These are phyloP conservation scores for Suillus luteus DNA, from an alignment of 768 basidiomycete genomes.

Conservation along the genomic window DNA sequence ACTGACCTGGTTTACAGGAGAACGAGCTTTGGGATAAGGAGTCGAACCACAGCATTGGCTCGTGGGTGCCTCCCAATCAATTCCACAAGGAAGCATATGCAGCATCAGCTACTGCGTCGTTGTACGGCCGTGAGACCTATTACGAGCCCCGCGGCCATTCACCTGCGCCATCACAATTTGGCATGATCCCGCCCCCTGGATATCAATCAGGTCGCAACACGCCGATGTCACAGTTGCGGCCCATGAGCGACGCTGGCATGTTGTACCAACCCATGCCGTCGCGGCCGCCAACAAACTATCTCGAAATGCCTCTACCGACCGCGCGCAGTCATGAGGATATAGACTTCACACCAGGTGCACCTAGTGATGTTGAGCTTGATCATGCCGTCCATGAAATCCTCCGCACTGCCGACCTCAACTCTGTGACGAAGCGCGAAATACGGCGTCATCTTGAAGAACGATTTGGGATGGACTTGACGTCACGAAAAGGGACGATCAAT, in stretches of 20 bases:
- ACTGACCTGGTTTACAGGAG: constrained; percentile 49
- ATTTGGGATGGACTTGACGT: constrained; percentile 76
- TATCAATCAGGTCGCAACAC: constrained; percentile 81
- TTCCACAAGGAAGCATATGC: constrained; percentile 72
- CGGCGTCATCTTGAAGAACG: constrained; percentile 79
- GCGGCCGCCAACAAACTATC: constrained; percentile 73
- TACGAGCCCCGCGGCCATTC: constrained; percentile 79
- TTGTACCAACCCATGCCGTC: constrained; percentile 67
- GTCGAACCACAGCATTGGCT: constrained; percentile 92
- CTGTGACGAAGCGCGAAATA: constrained; percentile 90
- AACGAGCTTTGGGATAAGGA: constrained; percentile 98
- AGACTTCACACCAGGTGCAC: constrained; percentile 48
- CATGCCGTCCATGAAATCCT: constrained; percentile 73
- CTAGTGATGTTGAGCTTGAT: constrained; percentile 74
- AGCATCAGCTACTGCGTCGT: constrained; percentile 74
- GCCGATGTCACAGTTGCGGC: constrained; percentile 41
- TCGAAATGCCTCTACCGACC: constrained; percentile 66
- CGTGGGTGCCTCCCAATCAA: constrained; percentile 83
- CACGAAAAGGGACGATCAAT: constrained; percentile 75
- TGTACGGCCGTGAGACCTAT: constrained; percentile 86
- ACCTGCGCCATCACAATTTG: constrained; percentile 71
- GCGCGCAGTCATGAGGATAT: constrained; percentile 54
- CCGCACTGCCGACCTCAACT: constrained; percentile 79
- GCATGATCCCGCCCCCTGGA: constrained; percentile 58
- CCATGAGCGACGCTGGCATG: constrained; percentile 35